Evolutionary conservation across 1,284 basidiomycete species (phyloP), one percentile per base, ranked within the genome.

Genomic region (Rhodotorula sp.): DNA sequence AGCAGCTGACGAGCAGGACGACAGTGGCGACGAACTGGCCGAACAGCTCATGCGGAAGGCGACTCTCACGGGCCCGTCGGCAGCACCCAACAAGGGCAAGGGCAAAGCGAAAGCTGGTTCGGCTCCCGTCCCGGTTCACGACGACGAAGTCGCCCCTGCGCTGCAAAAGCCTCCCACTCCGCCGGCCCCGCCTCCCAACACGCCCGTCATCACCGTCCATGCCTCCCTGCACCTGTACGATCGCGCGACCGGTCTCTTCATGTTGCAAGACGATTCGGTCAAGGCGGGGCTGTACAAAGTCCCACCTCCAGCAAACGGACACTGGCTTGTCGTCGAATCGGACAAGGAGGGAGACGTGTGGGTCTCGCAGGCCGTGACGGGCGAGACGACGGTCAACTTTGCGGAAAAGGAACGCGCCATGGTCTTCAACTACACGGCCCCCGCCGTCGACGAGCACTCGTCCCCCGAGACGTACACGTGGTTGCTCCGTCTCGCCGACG

Each of bases 221-320:
- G 85, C 84, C 3, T 86, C 87, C 68, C 81, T 87, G 18, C 86
- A 87, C 77, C 80, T 89, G 10, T 98, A 93, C 88, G 89, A 95
- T 78, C 80, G 84, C 39, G 87, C 88, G 15, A 83, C 84, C 8
- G 88, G 87, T 51, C 84, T 86, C 58, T 98, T 96, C 81, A 84
- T 88, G 68, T 84, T 87, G 49, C 89, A 95, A 74, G 91, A 88
- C 73, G 81, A 83, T n/a, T 80, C 81, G 23, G 88, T 94, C 57
- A 84, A 83, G 26, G 91, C 76, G 8, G 70, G 64, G 5, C 52
- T 90, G 39, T 73, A 76, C 61, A 58, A 64, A 18, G 60, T 65
- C 21, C 43, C 43, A 20, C 48, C 51, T 23, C 21, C 29, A 10
- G 7, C 20, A 15, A 39, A 10, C 4, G 72, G 68, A 43, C 66